Conservation (phyloP, 495 filamentous ascomycete genomes). For the Filosporella fistucella region DNA sequence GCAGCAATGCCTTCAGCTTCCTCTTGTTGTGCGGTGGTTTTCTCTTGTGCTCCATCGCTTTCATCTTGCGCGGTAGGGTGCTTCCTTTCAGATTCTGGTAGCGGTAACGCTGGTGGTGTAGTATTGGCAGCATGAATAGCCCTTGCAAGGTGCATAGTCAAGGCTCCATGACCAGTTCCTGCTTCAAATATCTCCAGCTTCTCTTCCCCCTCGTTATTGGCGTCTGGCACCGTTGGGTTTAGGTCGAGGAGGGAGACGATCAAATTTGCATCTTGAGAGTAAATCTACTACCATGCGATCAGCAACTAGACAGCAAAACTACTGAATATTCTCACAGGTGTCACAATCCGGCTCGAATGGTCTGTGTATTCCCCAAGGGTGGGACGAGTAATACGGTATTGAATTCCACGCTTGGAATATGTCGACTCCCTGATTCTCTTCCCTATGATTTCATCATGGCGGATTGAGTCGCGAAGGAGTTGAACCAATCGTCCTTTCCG, state of each 20-base stretch:
- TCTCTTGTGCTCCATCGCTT: conserved; percentile 11
- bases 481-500: too few species aligned
- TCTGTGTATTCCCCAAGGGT: conserved; percentile 68
- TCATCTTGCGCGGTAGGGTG: background rate
- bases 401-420: conserved; percentile 41
- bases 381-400: conserved; percentile 54
- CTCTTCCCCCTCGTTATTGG: conserved; percentile 19
- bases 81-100: too few species aligned
- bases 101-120: conserved; percentile 21
- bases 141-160: conserved; percentile 70
- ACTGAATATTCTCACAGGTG: conserved; percentile 48
- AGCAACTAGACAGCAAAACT: conserved; percentile 5
- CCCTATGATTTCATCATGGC: conserved; percentile 61
- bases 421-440: conserved; percentile 50
- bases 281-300: conserved; percentile 47
- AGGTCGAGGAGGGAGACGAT: conserved; percentile 74
- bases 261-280: conserved; percentile 63
- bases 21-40: conserved; percentile 27
- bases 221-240: conserved; percentile 41
- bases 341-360: conserved; percentile 59
- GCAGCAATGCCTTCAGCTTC: background rate
- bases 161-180: conserved; percentile 72
- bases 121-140: conserved; percentile 72
- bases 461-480: conserved; percentile 32
- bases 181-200: conserved; percentile 71